phyloP scores from a whole-genome alignment of 2,329 filamentous ascomycete genomes.

The Diaporthe sp. region DNA sequence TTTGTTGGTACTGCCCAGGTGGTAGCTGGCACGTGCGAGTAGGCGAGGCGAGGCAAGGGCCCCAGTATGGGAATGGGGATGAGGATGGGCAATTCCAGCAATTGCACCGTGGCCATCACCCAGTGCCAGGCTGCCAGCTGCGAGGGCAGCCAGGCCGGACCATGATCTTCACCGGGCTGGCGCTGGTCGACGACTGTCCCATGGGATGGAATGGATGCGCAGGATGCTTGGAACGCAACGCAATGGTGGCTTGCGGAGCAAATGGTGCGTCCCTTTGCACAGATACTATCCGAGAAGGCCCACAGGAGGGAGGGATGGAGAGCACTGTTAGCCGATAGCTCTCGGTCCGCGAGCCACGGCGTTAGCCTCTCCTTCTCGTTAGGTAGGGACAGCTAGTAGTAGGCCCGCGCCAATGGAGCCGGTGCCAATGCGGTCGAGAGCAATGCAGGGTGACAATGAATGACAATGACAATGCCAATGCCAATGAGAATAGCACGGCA shows the following conservation, averaged over 20 bases:
- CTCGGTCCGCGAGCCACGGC: slow-evolving; percentile 22
- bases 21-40: slow-evolving; percentile 18
- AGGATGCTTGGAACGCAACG: slow-evolving; percentile 31
- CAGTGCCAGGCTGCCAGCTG: slow-evolving; percentile 10
- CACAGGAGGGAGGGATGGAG: not conserved
- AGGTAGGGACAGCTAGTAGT: slow-evolving; percentile 27
- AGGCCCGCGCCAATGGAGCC: not conserved
- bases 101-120: not conserved
- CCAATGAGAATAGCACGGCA: too few species aligned
- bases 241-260: slow-evolving; percentile 26
- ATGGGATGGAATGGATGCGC: slow-evolving; percentile 34
- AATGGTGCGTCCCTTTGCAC: slow-evolving; percentile 12
- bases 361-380: slow-evolving; percentile 6
- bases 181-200: slow-evolving; percentile 15
- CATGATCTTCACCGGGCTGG: slow-evolving; percentile 28
- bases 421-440: not conserved
- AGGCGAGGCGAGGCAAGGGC: slow-evolving; percentile 19
- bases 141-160: slow-evolving; percentile 5
- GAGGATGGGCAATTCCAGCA: slow-evolving; percentile 9
- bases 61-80: not conserved
- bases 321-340: slow-evolving; percentile 1
- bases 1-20: not conserved
- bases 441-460: not conserved
- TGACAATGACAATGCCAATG: too few species aligned
- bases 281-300: slow-evolving; percentile 9